Conservation (phyloP, 768 basidiomycete species). For the Kwoniella dendrophila region DNA sequence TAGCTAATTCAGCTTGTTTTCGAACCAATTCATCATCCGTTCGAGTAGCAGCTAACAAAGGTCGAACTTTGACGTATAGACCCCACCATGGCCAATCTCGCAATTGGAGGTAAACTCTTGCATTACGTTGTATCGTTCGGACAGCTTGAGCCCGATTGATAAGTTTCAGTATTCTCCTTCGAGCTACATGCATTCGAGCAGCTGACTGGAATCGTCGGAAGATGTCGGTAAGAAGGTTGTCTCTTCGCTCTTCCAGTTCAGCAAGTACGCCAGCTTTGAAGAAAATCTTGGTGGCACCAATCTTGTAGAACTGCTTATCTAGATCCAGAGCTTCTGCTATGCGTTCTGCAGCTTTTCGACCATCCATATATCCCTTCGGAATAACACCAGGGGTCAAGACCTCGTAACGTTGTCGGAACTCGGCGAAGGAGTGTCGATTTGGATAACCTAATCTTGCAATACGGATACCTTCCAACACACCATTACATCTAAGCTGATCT, state of each 20-base stretch:
- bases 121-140: slow-evolving; percentile 90
- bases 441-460: slow-evolving; percentile 97
- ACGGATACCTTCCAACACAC: slow-evolving; percentile 97
- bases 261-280: slow-evolving; percentile 98
- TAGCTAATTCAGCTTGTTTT: slow-evolving; percentile 74
- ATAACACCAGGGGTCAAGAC: slow-evolving; percentile 91
- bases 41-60: slow-evolving; percentile 85
- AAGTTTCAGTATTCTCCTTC: slow-evolving; percentile 90
- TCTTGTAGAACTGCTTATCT: slow-evolving; percentile 78
- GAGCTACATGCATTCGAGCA: slow-evolving; percentile 79
- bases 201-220: slow-evolving; percentile 86
- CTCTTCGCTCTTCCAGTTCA: slow-evolving; percentile 89
- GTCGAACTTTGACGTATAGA: slow-evolving; percentile 93
- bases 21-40: slow-evolving; percentile 83
- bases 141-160: slow-evolving; percentile 88
- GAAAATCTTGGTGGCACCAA: slow-evolving; percentile 97
- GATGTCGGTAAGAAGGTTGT: slow-evolving; percentile 81
- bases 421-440: slow-evolving; percentile 92
- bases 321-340: slow-evolving; percentile 89
- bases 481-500: slow-evolving; percentile 95
- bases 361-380: slow-evolving; percentile 95
- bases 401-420: slow-evolving; percentile 96
- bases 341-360: slow-evolving; percentile 84
- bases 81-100: slow-evolving; percentile 99
- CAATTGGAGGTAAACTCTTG: slow-evolving; percentile 83